Conservation (phyloP, 192 early-diverging fungal species). For the Coemansia reversa region DNA sequence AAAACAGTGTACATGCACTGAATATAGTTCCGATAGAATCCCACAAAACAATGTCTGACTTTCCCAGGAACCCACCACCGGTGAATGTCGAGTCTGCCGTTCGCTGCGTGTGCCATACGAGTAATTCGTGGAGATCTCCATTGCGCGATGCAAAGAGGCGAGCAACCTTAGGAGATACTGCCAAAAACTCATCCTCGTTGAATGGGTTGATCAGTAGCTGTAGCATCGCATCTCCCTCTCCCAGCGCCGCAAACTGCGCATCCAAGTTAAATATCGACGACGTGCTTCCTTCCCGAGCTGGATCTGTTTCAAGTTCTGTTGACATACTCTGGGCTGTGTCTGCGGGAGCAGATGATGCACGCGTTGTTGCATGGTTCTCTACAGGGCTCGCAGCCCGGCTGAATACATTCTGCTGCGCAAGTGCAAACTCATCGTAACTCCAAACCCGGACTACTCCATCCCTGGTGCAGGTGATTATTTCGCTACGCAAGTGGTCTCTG, state of each 20-base stretch:
- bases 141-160: slow-evolving; percentile 45
- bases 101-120: slow-evolving; percentile 46
- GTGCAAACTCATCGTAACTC: slow-evolving; percentile 52
- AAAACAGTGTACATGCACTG: slow-evolving; percentile 45
- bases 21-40: slow-evolving; percentile 44
- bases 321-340: not conserved
- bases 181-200: slow-evolving; percentile 54
- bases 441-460: slow-evolving; percentile 48
- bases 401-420: slow-evolving; percentile 43
- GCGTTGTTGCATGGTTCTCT: not conserved
- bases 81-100: slow-evolving; percentile 22
- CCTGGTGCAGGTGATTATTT: slow-evolving; percentile 45
- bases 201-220: slow-evolving; percentile 34
- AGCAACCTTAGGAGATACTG: slow-evolving; percentile 33
- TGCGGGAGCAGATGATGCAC: not conserved
- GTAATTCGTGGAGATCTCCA: slow-evolving; percentile 40
- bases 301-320: not conserved
- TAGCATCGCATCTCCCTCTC: slow-evolving; percentile 21
- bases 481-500: slow-evolving; percentile 40
- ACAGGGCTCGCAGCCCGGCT: slow-evolving; percentile 32
- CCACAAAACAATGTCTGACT: slow-evolving; percentile 45
- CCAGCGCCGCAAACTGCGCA: slow-evolving; percentile 32
- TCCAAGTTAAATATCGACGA: slow-evolving; percentile 27
- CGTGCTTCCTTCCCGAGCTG: not conserved
- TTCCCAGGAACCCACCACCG: slow-evolving; percentile 39